Conservation (phyloP, 371 early-diverging fungal genomes). For the Syncephalastrum monosporum region DNA sequence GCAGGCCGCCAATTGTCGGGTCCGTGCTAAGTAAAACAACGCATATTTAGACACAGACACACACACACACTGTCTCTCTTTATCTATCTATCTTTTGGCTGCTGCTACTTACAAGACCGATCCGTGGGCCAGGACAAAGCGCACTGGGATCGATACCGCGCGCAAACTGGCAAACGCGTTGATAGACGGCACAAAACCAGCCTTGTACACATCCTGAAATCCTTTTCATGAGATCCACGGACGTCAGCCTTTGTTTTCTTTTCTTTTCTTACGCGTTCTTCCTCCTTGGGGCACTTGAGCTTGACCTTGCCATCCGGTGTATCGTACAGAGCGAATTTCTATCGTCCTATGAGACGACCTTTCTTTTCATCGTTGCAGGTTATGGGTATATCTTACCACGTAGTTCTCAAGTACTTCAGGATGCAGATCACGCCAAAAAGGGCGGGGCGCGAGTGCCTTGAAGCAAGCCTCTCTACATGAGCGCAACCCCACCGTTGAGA, state of each 20-base stretch:
- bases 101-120: conserved; percentile 15
- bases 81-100: too few relatives aligned
- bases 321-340: conserved; percentile 38
- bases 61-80: too few relatives aligned
- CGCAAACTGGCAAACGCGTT: conserved; percentile 12
- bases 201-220: conserved; percentile 18
- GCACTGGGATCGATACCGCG: conserved; percentile 13
- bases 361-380: too few relatives aligned
- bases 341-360: neutral
- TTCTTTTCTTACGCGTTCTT: conserved; percentile 31
- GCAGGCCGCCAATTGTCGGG: neutral
- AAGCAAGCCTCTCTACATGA: conserved; percentile 22
- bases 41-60: neutral
- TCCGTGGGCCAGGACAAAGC: conserved; percentile 11
- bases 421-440: conserved; percentile 26
- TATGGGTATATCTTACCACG: conserved; percentile 19
- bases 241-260: too few relatives aligned
- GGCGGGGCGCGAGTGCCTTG: conserved; percentile 13
- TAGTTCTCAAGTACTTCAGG: conserved; percentile 34
- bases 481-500: neutral
- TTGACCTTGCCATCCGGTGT: conserved; percentile 37
- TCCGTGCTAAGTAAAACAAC: conserved; percentile 2
- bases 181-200: neutral
- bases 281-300: conserved; percentile 37
- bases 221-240: neutral